Evolutionary conservation across 805 yeast genomes (phyloP).

Genomic region (Candida vaughaniae): DNA sequence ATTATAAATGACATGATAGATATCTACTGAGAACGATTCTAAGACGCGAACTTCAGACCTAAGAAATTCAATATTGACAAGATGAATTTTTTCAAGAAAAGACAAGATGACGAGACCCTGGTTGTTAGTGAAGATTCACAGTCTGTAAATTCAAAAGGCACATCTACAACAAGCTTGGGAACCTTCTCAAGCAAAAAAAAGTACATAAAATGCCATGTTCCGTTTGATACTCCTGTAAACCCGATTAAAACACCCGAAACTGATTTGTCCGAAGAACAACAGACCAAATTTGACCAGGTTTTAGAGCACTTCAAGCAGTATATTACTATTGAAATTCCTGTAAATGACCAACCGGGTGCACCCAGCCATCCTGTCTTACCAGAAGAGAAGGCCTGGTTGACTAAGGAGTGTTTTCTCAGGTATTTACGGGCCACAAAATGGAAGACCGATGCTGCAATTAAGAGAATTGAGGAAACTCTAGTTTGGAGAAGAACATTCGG

Average conservation of each 20-base stretch:
- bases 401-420: constrained; percentile 52
- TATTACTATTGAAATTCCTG: constrained; percentile 22
- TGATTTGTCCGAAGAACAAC: constrained; percentile 29
- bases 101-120: constrained; percentile 3
- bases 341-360: constrained; percentile 23
- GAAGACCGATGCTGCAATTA: constrained; percentile 43
- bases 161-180: constrained; percentile 2
- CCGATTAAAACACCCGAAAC: constrained; percentile 31
- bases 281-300: constrained; percentile 29
- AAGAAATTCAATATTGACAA: too few relatives aligned
- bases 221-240: constrained; percentile 39
- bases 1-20: constrained; percentile 6
- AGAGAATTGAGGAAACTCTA: constrained; percentile 46
- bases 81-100: constrained; percentile 6
- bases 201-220: constrained; percentile 34
- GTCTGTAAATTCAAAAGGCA: neutral
- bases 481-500: constrained; percentile 59
- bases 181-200: constrained; percentile 9
- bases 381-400: constrained; percentile 44
- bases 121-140: constrained; percentile 2
- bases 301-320: constrained; percentile 29
- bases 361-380: constrained; percentile 24
- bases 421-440: constrained; percentile 54
- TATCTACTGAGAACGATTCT: constrained; percentile 3
- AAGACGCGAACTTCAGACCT: constrained; percentile 1